Conservation (phyloP, 164 flowering plant species). For the Hamamelis virginiana region DNA sequence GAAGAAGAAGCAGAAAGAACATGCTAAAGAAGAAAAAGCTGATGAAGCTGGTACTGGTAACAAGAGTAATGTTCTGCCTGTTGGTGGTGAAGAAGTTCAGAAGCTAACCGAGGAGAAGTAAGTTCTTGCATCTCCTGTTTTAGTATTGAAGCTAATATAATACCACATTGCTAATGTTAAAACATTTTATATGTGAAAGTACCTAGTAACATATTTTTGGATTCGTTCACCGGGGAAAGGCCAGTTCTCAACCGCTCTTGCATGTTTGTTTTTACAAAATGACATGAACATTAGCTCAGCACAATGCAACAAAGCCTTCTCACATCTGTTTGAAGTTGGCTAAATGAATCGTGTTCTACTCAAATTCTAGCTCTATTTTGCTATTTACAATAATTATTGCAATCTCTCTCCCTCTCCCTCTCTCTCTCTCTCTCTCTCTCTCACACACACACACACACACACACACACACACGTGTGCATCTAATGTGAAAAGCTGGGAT, state of each 20-base stretch:
- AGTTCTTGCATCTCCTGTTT: constrained; percentile 15
- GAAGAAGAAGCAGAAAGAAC: constrained; percentile 44
- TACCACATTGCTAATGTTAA: background rate
- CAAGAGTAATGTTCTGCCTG: constrained; percentile 13
- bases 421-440: no score
- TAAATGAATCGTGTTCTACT: no score
- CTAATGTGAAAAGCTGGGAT: no score
- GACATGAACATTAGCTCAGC: background rate
- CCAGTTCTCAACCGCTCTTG: background rate
- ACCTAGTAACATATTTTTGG: background rate
- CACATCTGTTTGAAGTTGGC: no score
- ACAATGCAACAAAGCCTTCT: background rate
- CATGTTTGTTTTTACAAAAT: background rate
- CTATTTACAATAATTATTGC: no score
- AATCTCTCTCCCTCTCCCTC: no score
- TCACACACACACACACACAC: no score
- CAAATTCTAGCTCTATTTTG: no score
- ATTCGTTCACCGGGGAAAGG: background rate
- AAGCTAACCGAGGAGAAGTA: constrained; percentile 35
- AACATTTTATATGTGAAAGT: background rate
- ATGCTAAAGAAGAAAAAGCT: constrained; percentile 24
- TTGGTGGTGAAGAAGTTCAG: constrained; percentile 15
- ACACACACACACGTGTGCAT: no score
- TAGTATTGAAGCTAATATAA: background rate
- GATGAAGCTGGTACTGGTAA: constrained; percentile 16